phyloP scores from a whole-genome alignment of 192 early-diverging fungal species.

The Dissophora ornata region DNA sequence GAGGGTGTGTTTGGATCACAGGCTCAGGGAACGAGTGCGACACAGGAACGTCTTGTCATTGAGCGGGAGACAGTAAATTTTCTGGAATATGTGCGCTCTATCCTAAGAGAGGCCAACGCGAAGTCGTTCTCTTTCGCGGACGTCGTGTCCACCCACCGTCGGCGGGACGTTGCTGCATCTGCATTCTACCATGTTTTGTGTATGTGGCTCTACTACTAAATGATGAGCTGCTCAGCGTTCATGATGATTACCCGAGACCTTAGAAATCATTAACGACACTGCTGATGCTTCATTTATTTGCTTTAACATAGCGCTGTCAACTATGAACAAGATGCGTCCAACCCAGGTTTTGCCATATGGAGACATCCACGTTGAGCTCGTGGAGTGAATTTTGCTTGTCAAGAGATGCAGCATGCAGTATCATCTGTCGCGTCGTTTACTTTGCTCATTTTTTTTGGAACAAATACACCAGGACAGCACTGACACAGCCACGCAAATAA shows the following conservation, averaged over 20 bases:
- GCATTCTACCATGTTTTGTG: conserved; percentile 41
- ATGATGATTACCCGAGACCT: too few relatives aligned
- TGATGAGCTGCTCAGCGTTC: not conserved
- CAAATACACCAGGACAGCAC: too few relatives aligned
- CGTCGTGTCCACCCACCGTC: conserved; percentile 1
- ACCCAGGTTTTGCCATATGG: conserved; percentile 16
- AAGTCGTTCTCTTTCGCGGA: conserved; percentile 16
- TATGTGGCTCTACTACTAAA: not conserved
- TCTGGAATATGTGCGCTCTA: conserved; percentile 14
- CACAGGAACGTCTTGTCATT: not conserved
- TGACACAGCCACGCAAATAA: too few relatives aligned
- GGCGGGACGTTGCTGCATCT: conserved; percentile 25
- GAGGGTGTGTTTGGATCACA: not conserved
- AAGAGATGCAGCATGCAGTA: not conserved
- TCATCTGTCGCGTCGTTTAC: too few relatives aligned
- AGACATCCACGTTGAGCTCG: conserved; percentile 13
- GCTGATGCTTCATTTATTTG: not conserved
- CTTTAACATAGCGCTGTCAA: conserved; percentile 20
- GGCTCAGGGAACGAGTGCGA: not conserved
- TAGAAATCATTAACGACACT: too few relatives aligned
- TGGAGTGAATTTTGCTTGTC: not conserved
- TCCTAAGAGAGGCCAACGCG: conserved; percentile 1
- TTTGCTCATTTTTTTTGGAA: too few relatives aligned
- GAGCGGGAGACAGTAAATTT: conserved; percentile 30
- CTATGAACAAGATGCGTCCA: conserved; percentile 17